A percentile compares a stretch with the other conserved stretches of the same genome.
These are phyloP conservation scores for Takashimella tepidaria DNA, from an alignment of 1,284 basidiomycete species.

Conservation along the genomic window DNA sequence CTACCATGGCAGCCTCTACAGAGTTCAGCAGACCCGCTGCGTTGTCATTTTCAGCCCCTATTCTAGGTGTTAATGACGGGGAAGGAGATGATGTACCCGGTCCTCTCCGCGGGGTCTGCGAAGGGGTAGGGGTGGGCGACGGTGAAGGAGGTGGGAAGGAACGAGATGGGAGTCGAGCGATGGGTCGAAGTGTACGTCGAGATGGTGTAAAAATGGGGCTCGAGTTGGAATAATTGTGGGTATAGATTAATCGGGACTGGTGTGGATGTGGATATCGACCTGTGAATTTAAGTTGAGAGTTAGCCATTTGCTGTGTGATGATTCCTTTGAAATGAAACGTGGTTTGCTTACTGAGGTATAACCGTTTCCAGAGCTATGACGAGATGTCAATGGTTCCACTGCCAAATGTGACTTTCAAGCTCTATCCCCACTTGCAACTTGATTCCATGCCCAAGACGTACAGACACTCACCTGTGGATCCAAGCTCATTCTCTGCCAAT, in stretches of 20 bases:
- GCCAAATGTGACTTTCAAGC: no score
- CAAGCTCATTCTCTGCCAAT: conserved; percentile 40
- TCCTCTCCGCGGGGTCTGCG: no score
- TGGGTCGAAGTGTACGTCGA: conserved; percentile 23
- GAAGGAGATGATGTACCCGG: no score
- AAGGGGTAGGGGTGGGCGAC: conserved; percentile 9
- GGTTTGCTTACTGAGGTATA: conserved; percentile 40
- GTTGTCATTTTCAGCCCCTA: no score
- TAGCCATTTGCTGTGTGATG: not conserved
- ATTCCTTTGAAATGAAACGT: no score
- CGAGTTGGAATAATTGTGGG: not conserved
- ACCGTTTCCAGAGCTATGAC: conserved; percentile 38
- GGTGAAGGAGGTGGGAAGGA: conserved; percentile 45
- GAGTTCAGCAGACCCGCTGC: no score
- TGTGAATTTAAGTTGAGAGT: conserved; percentile 2
- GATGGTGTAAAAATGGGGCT: conserved; percentile 1
- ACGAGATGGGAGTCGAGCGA: conserved; percentile 37
- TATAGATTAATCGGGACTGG: conserved; percentile 32
- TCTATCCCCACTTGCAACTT: no score
- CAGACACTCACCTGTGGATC: conserved; percentile 45
- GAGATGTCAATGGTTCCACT: not conserved
- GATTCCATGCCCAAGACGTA: no score
- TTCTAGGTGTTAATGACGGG: not conserved
- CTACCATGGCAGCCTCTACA: no score
- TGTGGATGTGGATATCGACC: conserved; percentile 45